Evolutionary conservation across 148 eudicot genomes (phyloP).

Genomic region (Chenopodium berlandieri): DNA sequence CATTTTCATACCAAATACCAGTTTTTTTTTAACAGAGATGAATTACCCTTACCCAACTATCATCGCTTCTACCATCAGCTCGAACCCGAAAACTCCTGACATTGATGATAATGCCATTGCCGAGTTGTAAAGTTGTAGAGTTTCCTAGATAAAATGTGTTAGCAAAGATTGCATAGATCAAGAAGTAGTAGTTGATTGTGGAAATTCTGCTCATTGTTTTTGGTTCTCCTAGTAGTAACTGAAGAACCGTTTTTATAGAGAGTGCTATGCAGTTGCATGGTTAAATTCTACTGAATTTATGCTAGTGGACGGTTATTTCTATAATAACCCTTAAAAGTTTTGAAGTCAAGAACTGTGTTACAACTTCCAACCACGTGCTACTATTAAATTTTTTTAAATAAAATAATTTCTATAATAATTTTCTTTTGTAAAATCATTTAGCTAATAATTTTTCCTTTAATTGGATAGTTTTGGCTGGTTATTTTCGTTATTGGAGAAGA

Average conservation of each 20-base stretch:
- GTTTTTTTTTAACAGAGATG: too few relatives aligned
- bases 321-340: too few relatives aligned
- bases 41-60: conserved; percentile 23
- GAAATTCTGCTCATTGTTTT: conserved; percentile 19
- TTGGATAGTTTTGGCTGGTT: too few relatives aligned
- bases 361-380: too few relatives aligned
- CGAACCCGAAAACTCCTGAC: conserved; percentile 25
- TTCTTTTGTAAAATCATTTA: too few relatives aligned
- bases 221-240: conserved; percentile 5
- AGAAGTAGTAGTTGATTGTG: neutral
- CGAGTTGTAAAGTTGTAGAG: conserved; percentile 6
- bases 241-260: neutral
- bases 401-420: too few relatives aligned
- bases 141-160: conserved; percentile 2
- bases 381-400: too few relatives aligned
- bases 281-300: neutral
- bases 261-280: neutral
- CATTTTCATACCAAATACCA: neutral
- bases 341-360: too few relatives aligned
- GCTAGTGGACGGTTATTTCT: neutral
- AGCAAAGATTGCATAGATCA: conserved; percentile 18
- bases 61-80: conserved; percentile 33
- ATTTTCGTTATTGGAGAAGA: too few relatives aligned
- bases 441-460: too few relatives aligned
- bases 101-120: conserved; percentile 15